Conservation (phyloP, 257 asterid genomes). For the Ajuga chamaepitys region DNA sequence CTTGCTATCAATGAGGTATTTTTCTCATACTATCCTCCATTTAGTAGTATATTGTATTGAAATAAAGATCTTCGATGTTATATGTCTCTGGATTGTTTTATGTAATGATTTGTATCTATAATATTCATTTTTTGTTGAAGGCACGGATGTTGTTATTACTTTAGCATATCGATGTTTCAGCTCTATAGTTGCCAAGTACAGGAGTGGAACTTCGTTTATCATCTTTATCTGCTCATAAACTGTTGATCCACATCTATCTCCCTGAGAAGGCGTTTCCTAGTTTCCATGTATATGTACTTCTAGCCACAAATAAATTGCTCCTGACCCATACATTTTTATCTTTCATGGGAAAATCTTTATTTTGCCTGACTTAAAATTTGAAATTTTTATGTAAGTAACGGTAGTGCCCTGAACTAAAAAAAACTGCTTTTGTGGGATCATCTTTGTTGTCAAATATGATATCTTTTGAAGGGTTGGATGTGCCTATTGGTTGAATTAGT, state of each 20-base stretch:
- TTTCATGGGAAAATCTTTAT: background rate
- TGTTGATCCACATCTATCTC: background rate
- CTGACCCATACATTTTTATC: background rate
- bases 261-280: background rate
- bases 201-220: background rate
- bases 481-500: background rate
- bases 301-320: too few species aligned
- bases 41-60: background rate
- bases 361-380: background rate
- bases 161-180: background rate
- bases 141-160: background rate
- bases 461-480: background rate
- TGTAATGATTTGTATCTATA: too few species aligned
- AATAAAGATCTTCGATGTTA: background rate
- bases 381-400: too few species aligned
- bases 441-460: background rate
- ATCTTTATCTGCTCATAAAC: background rate
- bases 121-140: too few species aligned
- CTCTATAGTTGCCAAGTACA: background rate
- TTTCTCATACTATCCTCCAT: background rate
- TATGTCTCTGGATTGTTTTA: background rate
- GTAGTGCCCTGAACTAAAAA: too few species aligned
- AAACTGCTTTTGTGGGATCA: too few species aligned
- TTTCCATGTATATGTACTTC: background rate
- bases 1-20: constrained; percentile 54